phyloP scores from a whole-genome alignment of 495 filamentous ascomycete species.

The Patellaria atrata region DNA sequence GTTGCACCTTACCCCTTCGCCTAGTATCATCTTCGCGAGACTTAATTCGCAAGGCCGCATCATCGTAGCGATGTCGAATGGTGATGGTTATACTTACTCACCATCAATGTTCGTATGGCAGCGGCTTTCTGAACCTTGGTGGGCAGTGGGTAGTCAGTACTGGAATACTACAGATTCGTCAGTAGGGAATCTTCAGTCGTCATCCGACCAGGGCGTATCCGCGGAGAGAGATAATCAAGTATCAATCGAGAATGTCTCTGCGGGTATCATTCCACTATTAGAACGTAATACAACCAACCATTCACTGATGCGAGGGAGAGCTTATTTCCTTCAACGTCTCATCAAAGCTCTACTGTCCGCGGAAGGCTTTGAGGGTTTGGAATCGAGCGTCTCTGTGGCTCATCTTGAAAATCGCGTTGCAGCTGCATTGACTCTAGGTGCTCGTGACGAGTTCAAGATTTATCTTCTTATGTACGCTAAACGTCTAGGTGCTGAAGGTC shows the following conservation, averaged over 20 bases:
- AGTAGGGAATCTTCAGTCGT: conserved; percentile 54
- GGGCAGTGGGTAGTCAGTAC: conserved; percentile 94
- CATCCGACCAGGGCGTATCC: conserved; percentile 26
- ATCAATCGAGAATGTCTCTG: conserved; percentile 53
- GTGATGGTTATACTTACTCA: conserved; percentile 84
- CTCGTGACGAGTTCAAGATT: conserved; percentile 77
- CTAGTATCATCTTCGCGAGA: conserved; percentile 76
- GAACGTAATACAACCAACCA: conserved; percentile 92
- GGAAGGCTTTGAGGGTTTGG: conserved; percentile 86
- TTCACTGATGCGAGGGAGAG: conserved; percentile 77
- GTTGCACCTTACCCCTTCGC: conserved; percentile 54
- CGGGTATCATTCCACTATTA: conserved; percentile 81
- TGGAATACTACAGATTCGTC: conserved; percentile 74
- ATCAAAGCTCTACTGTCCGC: conserved; percentile 71
- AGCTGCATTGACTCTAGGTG: conserved; percentile 69
- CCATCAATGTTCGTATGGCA: conserved; percentile 81
- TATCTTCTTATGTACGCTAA: conserved; percentile 96
- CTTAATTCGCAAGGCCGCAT: conserved; percentile 75
- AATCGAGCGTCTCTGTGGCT: conserved; percentile 78
- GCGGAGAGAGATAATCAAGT: conserved; percentile 35
- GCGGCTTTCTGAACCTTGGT: conserved; percentile 87
- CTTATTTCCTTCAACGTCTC: conserved; percentile 75
- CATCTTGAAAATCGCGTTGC: conserved; percentile 93
- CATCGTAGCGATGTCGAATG: conserved; percentile 76
- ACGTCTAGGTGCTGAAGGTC: conserved; percentile 77